Base-by-base conservation (phyloP, 2,329 filamentous ascomycete genomes). In the Samsoniella hepiali region DNA sequence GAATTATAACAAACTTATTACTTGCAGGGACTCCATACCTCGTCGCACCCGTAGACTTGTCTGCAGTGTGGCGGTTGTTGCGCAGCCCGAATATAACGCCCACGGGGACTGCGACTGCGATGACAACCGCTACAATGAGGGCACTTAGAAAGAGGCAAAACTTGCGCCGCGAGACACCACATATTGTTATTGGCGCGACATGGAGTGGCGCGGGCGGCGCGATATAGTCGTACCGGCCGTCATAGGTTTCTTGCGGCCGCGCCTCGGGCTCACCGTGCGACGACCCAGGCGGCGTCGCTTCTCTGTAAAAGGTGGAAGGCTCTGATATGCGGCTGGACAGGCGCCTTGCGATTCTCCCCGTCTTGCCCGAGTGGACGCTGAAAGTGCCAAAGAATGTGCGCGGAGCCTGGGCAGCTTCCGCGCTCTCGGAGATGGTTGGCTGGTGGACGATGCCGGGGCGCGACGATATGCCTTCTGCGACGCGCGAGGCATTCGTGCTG, bases 11-110 rank as follows among this genome's bases (percentile, higher is more conserved):
- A 32, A 31, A 27, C 10, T 29, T n/a, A 5, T 31, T n/a, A 17
- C 10, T 8, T 11, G 34, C 3, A 5, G 15, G 32, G 7, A 13
- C n/a, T 31, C 32, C 65, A 51, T 64, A 67, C 67, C 53, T 64
- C 13, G 45, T 38, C 15, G 58, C 42, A 17, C 36, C 6, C 9
- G 32, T 6, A 3, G 42, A 22, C 6, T 5, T 9, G 29, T 29
- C 42, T 38, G 22, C n/a, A 4, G 10, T 36, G n/a, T 58, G 61
- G 62, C 51, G 57, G 55, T 42, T 64, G 59, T 71, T 65, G 17
- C 76, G 75, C 8, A 79, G 70, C 1, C 77, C 76, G 1, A 77
- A 73, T 0, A 75, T 75, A 5, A 80, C 72, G 4, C 79, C 78
- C 3, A 81, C 71, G 0, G 74, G 78, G 1, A 81, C 71, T 2